These are phyloP conservation scores for Eurotiales sp. DNA, from an alignment of 2,329 filamentous ascomycete genomes.

Conservation along the genomic window DNA sequence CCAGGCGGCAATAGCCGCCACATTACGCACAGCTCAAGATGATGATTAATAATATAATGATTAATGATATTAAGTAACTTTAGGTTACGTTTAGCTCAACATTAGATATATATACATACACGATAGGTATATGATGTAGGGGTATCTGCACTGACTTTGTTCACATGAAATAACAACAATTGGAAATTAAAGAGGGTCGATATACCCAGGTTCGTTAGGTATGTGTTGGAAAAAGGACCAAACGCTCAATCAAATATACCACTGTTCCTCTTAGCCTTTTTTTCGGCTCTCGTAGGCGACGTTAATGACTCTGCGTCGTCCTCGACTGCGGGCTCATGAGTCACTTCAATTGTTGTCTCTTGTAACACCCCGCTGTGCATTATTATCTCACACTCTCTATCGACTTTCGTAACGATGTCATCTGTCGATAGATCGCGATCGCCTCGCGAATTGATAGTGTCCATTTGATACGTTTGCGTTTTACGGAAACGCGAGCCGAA, in stretches of 20 bases:
- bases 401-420: slow-evolving; percentile 33
- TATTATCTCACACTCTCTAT: slow-evolving; percentile 22
- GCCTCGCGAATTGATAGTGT: slow-evolving; percentile 18
- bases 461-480: slow-evolving; percentile 22
- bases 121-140: too few species aligned
- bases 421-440: slow-evolving; percentile 37
- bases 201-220: too few species aligned
- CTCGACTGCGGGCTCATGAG: slow-evolving; percentile 27
- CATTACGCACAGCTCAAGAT: too few species aligned
- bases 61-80: too few species aligned
- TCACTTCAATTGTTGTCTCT: slow-evolving; percentile 43
- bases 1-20: too few species aligned
- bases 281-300: neutral
- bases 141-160: too few species aligned
- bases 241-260: neutral
- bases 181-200: too few species aligned
- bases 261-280: neutral
- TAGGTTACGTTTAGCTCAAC: too few species aligned
- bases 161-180: too few species aligned
- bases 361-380: slow-evolving; percentile 40
- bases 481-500: slow-evolving; percentile 19
- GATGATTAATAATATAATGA: too few species aligned
- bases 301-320: neutral
- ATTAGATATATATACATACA: too few species aligned
- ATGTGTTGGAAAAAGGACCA: too few species aligned